These are phyloP conservation scores for Colletotrichum sp. DNA, from an alignment of 2,329 filamentous ascomycete genomes.

Conservation along the genomic window DNA sequence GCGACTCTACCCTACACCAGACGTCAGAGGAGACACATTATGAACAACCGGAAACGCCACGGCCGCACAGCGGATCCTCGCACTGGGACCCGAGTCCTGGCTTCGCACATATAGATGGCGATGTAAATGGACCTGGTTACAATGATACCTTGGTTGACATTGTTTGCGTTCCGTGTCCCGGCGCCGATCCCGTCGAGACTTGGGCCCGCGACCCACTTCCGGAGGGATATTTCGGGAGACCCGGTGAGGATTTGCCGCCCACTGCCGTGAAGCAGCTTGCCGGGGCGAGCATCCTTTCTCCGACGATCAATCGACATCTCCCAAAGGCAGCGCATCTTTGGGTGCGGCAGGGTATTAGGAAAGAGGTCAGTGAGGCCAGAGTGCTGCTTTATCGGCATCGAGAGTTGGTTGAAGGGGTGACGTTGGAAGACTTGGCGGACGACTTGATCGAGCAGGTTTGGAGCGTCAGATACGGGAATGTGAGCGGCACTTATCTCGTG, in stretches of 20 bases:
- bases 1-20: background rate
- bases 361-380: slow-evolving; percentile 50
- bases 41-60: background rate
- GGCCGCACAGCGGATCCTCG: background rate
- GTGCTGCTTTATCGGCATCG: slow-evolving; percentile 60
- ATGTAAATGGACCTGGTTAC: slow-evolving; percentile 46
- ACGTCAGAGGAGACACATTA: background rate
- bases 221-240: slow-evolving; percentile 49
- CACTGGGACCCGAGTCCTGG: slow-evolving; percentile 38
- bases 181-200: slow-evolving; percentile 55
- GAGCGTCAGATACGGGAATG: slow-evolving; percentile 34
- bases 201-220: slow-evolving; percentile 57
- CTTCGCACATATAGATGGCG: slow-evolving; percentile 47
- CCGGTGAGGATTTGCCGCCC: slow-evolving; percentile 19
- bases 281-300: slow-evolving; percentile 20
- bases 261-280: slow-evolving; percentile 34
- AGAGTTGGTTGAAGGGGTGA: slow-evolving; percentile 42
- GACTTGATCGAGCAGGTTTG: slow-evolving; percentile 50
- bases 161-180: slow-evolving; percentile 59
- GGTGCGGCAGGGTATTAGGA: slow-evolving; percentile 58
- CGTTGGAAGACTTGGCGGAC: slow-evolving; percentile 49
- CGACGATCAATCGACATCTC: slow-evolving; percentile 6
- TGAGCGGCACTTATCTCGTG: too few species aligned
- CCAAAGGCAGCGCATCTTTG: slow-evolving; percentile 47
- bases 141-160: slow-evolving; percentile 61